phyloP scores from a whole-genome alignment of 805 yeast species.

The Nakazawaea molendinolei region DNA sequence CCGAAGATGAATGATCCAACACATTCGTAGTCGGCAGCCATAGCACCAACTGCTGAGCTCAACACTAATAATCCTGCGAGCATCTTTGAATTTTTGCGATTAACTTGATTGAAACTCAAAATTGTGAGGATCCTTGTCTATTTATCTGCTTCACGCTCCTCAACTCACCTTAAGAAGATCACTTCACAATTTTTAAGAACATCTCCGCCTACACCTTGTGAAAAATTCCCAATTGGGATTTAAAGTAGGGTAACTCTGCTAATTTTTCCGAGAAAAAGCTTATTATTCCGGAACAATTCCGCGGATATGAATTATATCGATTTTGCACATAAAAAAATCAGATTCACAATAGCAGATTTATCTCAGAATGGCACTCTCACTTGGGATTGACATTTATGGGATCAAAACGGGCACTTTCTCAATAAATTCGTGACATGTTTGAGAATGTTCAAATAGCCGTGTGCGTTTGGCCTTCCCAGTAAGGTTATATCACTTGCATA shows the following conservation, averaged over 20 bases:
- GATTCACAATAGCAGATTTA: no score
- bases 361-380: no score
- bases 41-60: conserved; percentile 12
- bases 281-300: conserved; percentile 8
- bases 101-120: not conserved
- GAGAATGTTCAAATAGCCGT: no score
- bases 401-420: no score
- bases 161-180: no score
- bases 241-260: conserved; percentile 2
- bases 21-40: conserved; percentile 20
- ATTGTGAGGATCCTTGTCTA: not conserved
- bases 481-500: no score
- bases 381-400: no score
- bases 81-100: not conserved
- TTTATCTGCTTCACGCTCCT: no score
- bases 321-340: no score
- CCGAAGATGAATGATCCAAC: conserved; percentile 41
- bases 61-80: not conserved
- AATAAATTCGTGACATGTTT: no score
- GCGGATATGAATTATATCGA: conserved; percentile 10
- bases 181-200: not conserved
- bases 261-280: conserved; percentile 1
- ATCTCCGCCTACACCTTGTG: conserved; percentile 2
- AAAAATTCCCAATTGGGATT: not conserved
- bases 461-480: no score